These are phyloP conservation scores for Eutypa lata DNA, from an alignment of 2,329 filamentous ascomycete species.

Conservation along the genomic window DNA sequence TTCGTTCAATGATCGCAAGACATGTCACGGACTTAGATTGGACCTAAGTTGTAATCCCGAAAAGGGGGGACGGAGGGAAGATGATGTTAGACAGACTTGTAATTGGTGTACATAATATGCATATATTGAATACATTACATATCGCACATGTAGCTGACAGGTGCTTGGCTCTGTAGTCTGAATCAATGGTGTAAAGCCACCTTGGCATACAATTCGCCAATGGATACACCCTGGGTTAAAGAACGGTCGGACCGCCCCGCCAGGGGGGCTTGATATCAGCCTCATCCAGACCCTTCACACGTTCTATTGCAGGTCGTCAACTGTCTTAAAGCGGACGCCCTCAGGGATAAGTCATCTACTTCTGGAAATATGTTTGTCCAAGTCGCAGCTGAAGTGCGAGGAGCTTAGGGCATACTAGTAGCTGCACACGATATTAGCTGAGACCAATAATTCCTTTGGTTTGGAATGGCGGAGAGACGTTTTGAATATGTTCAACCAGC, in stretches of 20 bases:
- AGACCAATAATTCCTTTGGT: no score
- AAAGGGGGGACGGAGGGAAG: no score
- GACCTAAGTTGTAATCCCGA: no score
- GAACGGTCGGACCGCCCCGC: background rate
- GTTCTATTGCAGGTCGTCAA: background rate
- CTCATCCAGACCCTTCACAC: background rate
- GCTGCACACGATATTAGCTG: no score
- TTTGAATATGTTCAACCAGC: no score
- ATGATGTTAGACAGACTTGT: no score
- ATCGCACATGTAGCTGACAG: no score
- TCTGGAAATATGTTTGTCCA: background rate
- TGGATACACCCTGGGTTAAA: background rate
- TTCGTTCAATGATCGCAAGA: no score
- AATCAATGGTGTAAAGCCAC: background rate
- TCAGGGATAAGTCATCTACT: background rate
- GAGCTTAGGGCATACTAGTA: no score
- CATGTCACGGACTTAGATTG: no score
- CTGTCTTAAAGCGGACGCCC: background rate
- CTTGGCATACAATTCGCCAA: background rate
- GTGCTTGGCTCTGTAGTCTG: background rate
- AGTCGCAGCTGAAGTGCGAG: background rate
- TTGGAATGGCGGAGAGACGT: background rate
- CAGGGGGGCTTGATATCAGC: background rate
- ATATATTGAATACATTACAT: background rate
- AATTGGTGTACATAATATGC: no score